phyloP scores from a whole-genome alignment of 331 rosid genomes.

The Spiraea crenata region DNA sequence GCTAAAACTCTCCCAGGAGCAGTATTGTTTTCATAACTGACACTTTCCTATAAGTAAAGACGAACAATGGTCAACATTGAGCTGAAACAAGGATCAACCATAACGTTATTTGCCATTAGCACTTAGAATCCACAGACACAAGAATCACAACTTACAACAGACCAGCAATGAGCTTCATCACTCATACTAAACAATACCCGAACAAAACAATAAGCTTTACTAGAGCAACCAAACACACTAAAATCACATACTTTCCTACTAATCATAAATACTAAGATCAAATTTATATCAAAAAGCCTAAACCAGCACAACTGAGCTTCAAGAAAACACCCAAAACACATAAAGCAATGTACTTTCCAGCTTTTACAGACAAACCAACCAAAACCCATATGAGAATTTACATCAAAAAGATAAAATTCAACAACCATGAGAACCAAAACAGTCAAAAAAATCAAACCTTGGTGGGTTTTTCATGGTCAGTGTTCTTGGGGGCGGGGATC shows the following conservation, averaged over 20 bases:
- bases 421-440: background rate
- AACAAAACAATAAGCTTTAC: background rate
- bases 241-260: background rate
- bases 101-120: background rate
- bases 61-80: background rate
- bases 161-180: background rate
- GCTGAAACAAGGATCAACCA: background rate
- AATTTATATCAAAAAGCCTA: background rate
- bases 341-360: background rate
- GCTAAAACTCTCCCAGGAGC: slow-evolving; percentile 41
- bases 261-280: background rate
- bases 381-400: background rate
- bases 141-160: background rate
- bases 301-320: background rate
- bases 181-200: slow-evolving; percentile 6
- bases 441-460: slow-evolving; percentile 24
- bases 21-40: background rate
- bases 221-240: background rate
- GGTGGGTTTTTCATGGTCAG: background rate
- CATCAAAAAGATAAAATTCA: background rate
- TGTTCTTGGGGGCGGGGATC: slow-evolving; percentile 17
- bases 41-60: background rate
- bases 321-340: background rate
- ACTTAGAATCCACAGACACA: background rate
- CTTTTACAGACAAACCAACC: background rate